Base-by-base conservation (phyloP, 2,329 filamentous ascomycete genomes). In the Cryphonectria japonica region DNA sequence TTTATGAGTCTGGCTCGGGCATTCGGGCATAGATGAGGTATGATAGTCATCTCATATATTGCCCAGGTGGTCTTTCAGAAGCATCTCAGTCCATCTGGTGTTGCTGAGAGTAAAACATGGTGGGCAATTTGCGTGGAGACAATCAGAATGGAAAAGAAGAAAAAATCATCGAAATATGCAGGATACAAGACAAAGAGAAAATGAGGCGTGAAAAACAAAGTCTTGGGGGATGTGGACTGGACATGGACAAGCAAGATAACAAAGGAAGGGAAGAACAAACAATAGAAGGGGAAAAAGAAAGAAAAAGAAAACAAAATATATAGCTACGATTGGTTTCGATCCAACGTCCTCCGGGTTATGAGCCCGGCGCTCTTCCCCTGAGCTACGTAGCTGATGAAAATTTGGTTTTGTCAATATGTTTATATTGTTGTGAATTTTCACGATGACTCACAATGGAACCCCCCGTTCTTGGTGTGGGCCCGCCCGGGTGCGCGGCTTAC, bases 301-400 rank as follows among this genome's bases (percentile, higher is more conserved):
- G 19, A 34, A 68, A 64, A 67, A 57, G 46, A 26, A 43, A 68
- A 32, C 5, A 5, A 39, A 34, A 8, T 9, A 50, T 13, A 13
- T 70, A 70, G 69, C 69, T 70, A 64, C 69, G 60, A 62, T 54
- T 62, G 64, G 69, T 70, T 70, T 70, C 69, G 69, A 70, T 70
- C 69, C 64, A 62, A 54, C 64, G 69, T 62, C 69, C 69, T 70
- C 64, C 69, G 69, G 69, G 69, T 70, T 70, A 70, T 70, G 69
- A 70, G 69, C 69, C 69, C 69, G 69, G 69, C 69, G 69, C 63
- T 70, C 69, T 70, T 70, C 69, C 69, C 64, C 69, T 70, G 69
- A 70, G 69, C 69, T 70, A 70, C 60, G 69, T 64, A 70, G 69
- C 69, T 70, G 63, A 54, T 70, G 62, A 26, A 57, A 62, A 43